Evolutionary conservation across 768 basidiomycete genomes (phyloP).

Genomic region (Pholiota molesta): DNA sequence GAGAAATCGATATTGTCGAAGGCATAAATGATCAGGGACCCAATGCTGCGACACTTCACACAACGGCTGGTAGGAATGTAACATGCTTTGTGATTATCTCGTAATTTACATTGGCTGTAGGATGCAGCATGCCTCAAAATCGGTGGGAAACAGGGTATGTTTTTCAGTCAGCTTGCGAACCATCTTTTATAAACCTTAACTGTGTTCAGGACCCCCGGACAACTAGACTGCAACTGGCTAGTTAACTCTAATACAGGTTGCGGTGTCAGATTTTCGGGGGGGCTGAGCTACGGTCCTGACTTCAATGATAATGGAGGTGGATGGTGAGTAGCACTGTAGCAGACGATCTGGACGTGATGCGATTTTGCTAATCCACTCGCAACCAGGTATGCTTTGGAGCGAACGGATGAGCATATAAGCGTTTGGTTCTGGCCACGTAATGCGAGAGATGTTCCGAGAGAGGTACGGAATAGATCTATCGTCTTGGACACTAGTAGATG

Average conservation of each 20-base stretch:
- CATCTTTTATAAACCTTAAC: not conserved
- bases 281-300: constrained; percentile 51
- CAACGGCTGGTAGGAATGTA: constrained; percentile 48
- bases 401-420: constrained; percentile 50
- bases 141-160: constrained; percentile 44
- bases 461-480: constrained; percentile 35
- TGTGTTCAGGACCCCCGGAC: constrained; percentile 10
- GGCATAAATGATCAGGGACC: constrained; percentile 42
- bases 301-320: constrained; percentile 64
- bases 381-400: constrained; percentile 56
- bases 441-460: constrained; percentile 39
- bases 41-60: constrained; percentile 40
- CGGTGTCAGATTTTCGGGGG: constrained; percentile 40
- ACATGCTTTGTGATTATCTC: constrained; percentile 27
- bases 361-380: not conserved
- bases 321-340: constrained; percentile 48
- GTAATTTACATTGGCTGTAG: constrained; percentile 4
- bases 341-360: not conserved
- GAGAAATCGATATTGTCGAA: constrained; percentile 45
- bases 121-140: constrained; percentile 25
- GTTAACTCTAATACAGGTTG: constrained; percentile 34
- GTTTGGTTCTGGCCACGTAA: constrained; percentile 68
- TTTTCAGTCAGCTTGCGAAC: not conserved
- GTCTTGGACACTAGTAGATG: constrained; percentile 44
- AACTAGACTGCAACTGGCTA: constrained; percentile 20